Percentiles rank a stretch among this genome's conserved stretches.
phyloP scores from a whole-genome alignment of 257 asterid genomes.

The Fraxinus pennsylvanica region DNA sequence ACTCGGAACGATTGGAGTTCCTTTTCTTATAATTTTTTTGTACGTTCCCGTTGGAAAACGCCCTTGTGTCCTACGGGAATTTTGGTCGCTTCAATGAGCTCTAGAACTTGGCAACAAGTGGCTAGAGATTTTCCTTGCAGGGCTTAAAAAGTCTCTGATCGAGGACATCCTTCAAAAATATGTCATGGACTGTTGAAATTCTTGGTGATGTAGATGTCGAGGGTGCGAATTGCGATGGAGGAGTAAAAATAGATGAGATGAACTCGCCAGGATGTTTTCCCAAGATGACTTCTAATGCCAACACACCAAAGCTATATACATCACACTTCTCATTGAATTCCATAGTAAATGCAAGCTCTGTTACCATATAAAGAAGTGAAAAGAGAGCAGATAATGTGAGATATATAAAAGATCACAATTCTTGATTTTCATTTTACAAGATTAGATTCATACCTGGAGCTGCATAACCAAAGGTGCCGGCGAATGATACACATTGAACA shows the following conservation, averaged over 20 bases:
- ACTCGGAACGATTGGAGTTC: too few species aligned
- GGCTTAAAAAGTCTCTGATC: constrained; percentile 30
- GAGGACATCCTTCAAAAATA: constrained; percentile 16
- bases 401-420: background rate
- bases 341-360: constrained; percentile 34
- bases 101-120: too few species aligned
- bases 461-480: constrained; percentile 38
- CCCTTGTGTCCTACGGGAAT: too few species aligned
- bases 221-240: background rate
- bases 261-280: constrained; percentile 39
- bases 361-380: too few species aligned
- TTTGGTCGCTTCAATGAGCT: too few species aligned
- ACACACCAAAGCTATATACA: constrained; percentile 48
- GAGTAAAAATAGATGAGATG: background rate
- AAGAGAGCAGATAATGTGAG: background rate
- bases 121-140: background rate
- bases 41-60: too few species aligned
- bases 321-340: constrained; percentile 36
- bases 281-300: constrained; percentile 40
- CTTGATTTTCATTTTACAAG: too few species aligned
- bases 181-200: background rate
- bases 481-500: constrained; percentile 26
- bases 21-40: too few species aligned
- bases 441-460: constrained; percentile 33
- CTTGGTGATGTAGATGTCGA: background rate